Base-by-base conservation (phyloP, 306 rosid species). In the Corylus avellana region DNA sequence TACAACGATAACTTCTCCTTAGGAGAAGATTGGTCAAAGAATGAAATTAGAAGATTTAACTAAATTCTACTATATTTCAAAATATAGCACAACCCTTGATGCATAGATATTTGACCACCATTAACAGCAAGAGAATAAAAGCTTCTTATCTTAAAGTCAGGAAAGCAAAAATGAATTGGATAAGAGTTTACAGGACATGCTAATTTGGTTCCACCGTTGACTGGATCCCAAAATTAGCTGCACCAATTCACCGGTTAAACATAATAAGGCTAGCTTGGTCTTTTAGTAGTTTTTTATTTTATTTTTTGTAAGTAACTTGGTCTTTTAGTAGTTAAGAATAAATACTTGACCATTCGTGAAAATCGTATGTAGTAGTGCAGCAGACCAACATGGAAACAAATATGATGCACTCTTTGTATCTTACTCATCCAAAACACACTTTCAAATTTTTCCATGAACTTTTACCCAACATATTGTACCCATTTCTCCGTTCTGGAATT, bases 141-240 rank as follows among this genome's bases (percentile, higher is more conserved):
- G 50, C 76, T 73, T 79, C 63, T 29, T 44, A 57, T 47, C 66
- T 80, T 73, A 54, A 72, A 78, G 18, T 78, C 54, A 57, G 32
- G 53, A 76, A 72, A 42, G 42, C 37, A 81, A 22, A 42, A 42
- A 61, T 35, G 56, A 73, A 51, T 37, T 39, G 66, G 54, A n/a
- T n/a, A 50, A 70, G 76, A 75, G 63, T 69, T 67, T 11, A 18
- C 49, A 29, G n/a, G 75, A 54, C 62, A 63, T 29, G 75, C 25
- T 64, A 39, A 48, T 64, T 71, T 64, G 51, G 39, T 39, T 25
- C 17, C 72, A 67, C 72, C 72, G 25, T 58, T 58, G 32, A 35
- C 20, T 17, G 13, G n/a, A 67, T 42, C 25, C 72, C 29, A 18
- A 67, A 67, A 67, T n/a, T 18, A 29, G 17, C 16, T 27, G 2